Conservation (phyloP, 1,284 basidiomycete species). For the Apiotrichum sp. region DNA sequence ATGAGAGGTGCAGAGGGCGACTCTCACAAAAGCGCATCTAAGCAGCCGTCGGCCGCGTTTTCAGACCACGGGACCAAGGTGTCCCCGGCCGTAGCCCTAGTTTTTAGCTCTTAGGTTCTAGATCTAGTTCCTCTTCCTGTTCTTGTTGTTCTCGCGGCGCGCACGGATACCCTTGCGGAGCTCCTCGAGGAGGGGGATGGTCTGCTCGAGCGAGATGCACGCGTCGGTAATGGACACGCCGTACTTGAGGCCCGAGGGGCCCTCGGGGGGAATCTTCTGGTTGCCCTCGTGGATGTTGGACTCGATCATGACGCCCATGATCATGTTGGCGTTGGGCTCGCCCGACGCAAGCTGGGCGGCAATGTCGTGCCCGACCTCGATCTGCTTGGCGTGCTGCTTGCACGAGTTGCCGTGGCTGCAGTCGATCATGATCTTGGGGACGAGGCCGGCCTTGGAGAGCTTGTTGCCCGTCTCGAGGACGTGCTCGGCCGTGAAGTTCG, state of each 20-base stretch:
- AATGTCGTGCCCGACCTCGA: slow-evolving; percentile 52
- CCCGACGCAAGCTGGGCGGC: slow-evolving; percentile 60
- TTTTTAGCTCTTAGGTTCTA: slow-evolving; percentile 33
- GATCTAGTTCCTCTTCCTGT: slow-evolving; percentile 23
- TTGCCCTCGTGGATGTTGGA: slow-evolving; percentile 75
- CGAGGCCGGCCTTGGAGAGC: slow-evolving; percentile 70
- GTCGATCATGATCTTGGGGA: slow-evolving; percentile 83
- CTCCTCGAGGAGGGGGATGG: slow-evolving; percentile 69
- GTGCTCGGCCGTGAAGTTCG: slow-evolving; percentile 73
- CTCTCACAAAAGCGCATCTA: no score
- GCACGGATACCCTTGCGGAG: slow-evolving; percentile 73
- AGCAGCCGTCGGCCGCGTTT: no score
- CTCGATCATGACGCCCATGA: slow-evolving; percentile 98
- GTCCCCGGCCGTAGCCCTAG: no score
- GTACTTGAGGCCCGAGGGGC: slow-evolving; percentile 71
- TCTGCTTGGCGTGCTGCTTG: slow-evolving; percentile 57
- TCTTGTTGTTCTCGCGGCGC: slow-evolving; percentile 52
- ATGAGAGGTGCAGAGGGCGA: no score
- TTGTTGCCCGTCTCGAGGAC: slow-evolving; percentile 72
- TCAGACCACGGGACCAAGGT: no score
- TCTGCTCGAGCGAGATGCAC: slow-evolving; percentile 84
- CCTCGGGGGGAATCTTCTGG: slow-evolving; percentile 75
- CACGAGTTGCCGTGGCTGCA: slow-evolving; percentile 72
- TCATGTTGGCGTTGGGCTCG: slow-evolving; percentile 63
- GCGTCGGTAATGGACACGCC: slow-evolving; percentile 61